phyloP scores from a whole-genome alignment of 352 stramenopile species.

The Globisporangium recalcitrans region DNA sequence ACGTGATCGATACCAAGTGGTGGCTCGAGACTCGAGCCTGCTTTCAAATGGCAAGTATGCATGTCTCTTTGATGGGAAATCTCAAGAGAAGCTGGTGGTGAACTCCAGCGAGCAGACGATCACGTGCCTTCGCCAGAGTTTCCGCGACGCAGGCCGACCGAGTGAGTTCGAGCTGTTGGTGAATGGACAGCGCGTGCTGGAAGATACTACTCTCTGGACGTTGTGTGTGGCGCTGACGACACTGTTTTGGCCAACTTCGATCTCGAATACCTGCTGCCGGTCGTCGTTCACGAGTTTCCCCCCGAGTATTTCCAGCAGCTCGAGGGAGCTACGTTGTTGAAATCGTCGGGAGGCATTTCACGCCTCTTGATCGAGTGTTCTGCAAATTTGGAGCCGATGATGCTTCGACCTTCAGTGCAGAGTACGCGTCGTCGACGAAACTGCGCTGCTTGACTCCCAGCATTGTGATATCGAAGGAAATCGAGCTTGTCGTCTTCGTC shows the following conservation, averaged over 20 bases:
- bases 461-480: slow-evolving; percentile 5
- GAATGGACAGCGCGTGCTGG: slow-evolving; percentile 16
- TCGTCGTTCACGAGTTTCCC: slow-evolving; percentile 18
- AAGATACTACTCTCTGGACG: slow-evolving; percentile 26
- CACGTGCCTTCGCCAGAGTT: background rate
- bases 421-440: slow-evolving; percentile 19
- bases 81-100: slow-evolving; percentile 4
- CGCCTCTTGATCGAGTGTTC: slow-evolving; percentile 20
- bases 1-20: slow-evolving; percentile 13
- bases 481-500: slow-evolving; percentile 18
- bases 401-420: slow-evolving; percentile 9
- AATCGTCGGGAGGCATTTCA: slow-evolving; percentile 23
- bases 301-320: slow-evolving; percentile 16
- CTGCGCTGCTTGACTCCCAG: slow-evolving; percentile 26
- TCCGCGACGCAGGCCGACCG: background rate
- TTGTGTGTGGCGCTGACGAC: slow-evolving; percentile 17
- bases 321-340: slow-evolving; percentile 19
- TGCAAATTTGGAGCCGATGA: slow-evolving; percentile 25
- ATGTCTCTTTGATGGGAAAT: slow-evolving; percentile 23
- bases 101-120: background rate
- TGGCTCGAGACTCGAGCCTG: slow-evolving; percentile 5
- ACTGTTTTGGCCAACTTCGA: slow-evolving; percentile 18
- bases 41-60: slow-evolving; percentile 21
- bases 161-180: slow-evolving; percentile 15
- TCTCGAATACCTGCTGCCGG: slow-evolving; percentile 22